A percentile compares a stretch with the other conserved stretches of the same genome.
Conservation (phyloP, 495 filamentous ascomycete genomes). For the Apodospora peruviana region DNA sequence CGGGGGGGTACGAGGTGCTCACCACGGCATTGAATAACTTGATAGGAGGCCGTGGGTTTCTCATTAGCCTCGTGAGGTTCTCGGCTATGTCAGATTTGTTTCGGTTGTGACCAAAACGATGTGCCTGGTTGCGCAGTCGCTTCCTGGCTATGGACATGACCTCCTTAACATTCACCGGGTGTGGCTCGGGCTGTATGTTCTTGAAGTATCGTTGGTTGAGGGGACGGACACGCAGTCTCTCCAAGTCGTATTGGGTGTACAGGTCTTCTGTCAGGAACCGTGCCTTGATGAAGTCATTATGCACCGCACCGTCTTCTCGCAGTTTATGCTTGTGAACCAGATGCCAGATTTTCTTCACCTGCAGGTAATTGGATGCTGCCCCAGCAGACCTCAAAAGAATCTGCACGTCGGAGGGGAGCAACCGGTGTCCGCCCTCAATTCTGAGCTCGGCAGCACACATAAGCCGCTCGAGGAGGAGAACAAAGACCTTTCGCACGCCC, state of each 20-base stretch:
- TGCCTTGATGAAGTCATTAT: conserved; percentile 26
- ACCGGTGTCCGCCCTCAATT: conserved; percentile 12
- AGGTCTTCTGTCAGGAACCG: conserved; percentile 33
- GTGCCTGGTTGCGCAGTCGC: background rate
- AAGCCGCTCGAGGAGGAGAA: conserved; percentile 14
- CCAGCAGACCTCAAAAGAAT: conserved; percentile 29
- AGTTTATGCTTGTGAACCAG: conserved; percentile 6
- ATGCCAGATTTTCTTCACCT: conserved; percentile 18
- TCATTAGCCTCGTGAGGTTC: conserved; percentile 22
- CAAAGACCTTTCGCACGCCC: conserved; percentile 26
- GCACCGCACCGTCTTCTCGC: background rate
- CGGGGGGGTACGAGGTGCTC: conserved; percentile 22
- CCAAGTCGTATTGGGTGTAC: conserved; percentile 27
- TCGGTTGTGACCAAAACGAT: conserved; percentile 24
- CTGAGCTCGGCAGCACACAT: conserved; percentile 16
- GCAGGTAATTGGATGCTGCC: conserved; percentile 19
- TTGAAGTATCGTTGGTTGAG: conserved; percentile 22
- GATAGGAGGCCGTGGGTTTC: conserved; percentile 7
- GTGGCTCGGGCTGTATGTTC: background rate
- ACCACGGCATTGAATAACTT: conserved; percentile 5
- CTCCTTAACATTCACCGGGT: background rate
- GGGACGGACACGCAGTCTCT: conserved; percentile 20
- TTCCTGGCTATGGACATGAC: background rate
- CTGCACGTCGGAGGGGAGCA: conserved; percentile 25
- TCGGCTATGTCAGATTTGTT: conserved; percentile 11